Base-by-base conservation (phyloP, 2,329 filamentous ascomycete genomes). In the Neodidymelliopsis sp. region DNA sequence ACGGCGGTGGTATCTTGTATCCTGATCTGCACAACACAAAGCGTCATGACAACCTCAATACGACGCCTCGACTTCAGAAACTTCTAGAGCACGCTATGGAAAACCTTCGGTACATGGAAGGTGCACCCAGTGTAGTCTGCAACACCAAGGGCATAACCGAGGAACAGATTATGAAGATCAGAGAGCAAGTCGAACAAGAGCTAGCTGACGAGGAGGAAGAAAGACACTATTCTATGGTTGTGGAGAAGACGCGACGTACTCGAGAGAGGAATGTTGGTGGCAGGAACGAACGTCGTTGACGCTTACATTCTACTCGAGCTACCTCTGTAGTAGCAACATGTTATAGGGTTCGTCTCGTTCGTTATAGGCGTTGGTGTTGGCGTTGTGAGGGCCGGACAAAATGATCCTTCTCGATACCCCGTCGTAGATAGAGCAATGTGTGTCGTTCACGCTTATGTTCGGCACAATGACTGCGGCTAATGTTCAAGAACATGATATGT, bases 61-160 rank as follows among this genome's bases (percentile, higher is more conserved):
- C 89, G 5, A 80, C 83, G 38, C 88, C 91, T 64, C 88, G 90
- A 53, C 77, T 96, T 13, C 80, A 86, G 36, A 85, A 87, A 24
- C 87, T 96, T 31, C 81, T 95, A 4, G 81, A 88, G 67, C 86
- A 90, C 50, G 86, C 96, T 31, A 84, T 85, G 31, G 90, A 96
- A 71, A 92, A 97, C 74, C 74, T 99, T 57, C 82, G 90, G 19
- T 97, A 96, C 68, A 85, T 97, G 41, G 81, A 89, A 65, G 83
- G 86, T 27, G 90, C 91, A 6, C 94, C 94, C 0, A 96, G 91
- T 36, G 70, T 73, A 9, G 66, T 67, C 63, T 90, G 96, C 20
- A 91, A 96, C 71, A 88, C 91, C 74, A 84, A 85, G 59, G 82
- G 85, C 33, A 89, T 97, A 42, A 91, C 90, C 8, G 88, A 89